phyloP scores from a whole-genome alignment of 495 filamentous ascomycete genomes.

The Xylaria telfairii region DNA sequence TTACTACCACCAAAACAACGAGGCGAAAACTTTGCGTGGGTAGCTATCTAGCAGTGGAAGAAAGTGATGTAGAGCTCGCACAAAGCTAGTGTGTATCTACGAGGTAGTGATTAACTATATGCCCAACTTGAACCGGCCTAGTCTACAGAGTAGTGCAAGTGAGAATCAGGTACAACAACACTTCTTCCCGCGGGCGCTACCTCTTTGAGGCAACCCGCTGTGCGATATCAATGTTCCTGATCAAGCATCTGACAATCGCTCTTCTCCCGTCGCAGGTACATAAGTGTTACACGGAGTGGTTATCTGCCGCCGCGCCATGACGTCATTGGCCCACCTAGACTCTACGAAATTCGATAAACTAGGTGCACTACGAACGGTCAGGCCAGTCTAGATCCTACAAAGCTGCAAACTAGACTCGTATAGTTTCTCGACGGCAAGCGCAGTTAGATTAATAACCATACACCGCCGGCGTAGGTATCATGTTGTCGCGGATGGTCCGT shows the following conservation, averaged over 20 bases:
- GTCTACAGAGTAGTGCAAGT: constrained; percentile 22
- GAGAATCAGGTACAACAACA: constrained; percentile 20
- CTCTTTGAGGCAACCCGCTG: constrained; percentile 16
- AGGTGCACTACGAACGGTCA: constrained; percentile 1
- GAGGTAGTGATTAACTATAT: not conserved
- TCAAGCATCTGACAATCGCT: not conserved
- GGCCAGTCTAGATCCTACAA: constrained; percentile 4
- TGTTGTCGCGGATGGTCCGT: not conserved
- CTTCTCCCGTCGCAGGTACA: not conserved
- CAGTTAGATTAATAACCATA: not conserved
- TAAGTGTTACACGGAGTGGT: not conserved
- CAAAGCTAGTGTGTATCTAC: too few relatives aligned
- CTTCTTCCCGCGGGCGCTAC: constrained; percentile 16
- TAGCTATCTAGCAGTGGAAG: not conserved
- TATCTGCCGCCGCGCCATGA: constrained; percentile 24
- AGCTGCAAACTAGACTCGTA: not conserved
- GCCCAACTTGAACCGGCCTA: not conserved
- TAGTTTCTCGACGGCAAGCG: not conserved
- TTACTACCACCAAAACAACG: not conserved
- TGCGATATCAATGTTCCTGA: not conserved
- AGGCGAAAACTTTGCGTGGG: not conserved
- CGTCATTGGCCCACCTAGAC: constrained; percentile 5
- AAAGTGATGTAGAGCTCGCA: constrained; percentile 7
- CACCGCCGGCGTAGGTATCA: not conserved
- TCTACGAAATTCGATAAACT: not conserved